These are phyloP conservation scores for Fusarium sarcochroum DNA, from an alignment of 2,329 filamentous ascomycete species.

Conservation along the genomic window DNA sequence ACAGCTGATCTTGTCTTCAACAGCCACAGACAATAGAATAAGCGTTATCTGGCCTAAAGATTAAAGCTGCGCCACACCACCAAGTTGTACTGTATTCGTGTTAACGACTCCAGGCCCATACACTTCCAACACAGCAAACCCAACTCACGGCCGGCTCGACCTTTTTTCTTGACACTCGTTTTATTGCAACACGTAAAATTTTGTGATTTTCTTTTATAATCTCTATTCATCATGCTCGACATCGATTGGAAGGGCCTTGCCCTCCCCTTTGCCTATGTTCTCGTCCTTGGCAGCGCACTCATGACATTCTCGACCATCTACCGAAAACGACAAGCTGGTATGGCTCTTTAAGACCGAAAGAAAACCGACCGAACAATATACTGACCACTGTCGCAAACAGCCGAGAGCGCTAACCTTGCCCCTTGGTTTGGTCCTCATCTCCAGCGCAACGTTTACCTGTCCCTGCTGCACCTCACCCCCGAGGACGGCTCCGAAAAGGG, in stretches of 20 bases:
- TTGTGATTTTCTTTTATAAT: constrained; percentile 13
- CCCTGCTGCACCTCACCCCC: constrained; percentile 84
- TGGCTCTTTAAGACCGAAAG: constrained; percentile 44
- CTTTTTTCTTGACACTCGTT: constrained; percentile 34
- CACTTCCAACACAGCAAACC: constrained; percentile 2
- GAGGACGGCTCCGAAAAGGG: constrained; percentile 75
- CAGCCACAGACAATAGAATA: constrained; percentile 24
- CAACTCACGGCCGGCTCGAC: constrained; percentile 21
- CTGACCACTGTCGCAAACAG: constrained; percentile 58
- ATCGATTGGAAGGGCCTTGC: constrained; percentile 87
- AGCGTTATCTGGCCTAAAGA: constrained; percentile 43
- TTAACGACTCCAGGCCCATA: constrained; percentile 17
- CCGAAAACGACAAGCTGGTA: constrained; percentile 89
- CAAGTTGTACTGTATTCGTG: constrained; percentile 34
- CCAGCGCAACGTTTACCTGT: constrained; percentile 94
- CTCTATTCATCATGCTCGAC: constrained; percentile 61
- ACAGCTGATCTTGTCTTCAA: not conserved
- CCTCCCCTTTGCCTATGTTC: constrained; percentile 90
- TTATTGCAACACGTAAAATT: constrained; percentile 10
- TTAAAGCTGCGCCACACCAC: constrained; percentile 39
- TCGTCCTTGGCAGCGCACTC: constrained; percentile 88
- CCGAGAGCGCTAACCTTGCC: constrained; percentile 84
- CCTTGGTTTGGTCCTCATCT: constrained; percentile 95
- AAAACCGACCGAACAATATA: not conserved
- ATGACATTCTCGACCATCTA: constrained; percentile 94